Evolutionary conservation across 1,284 basidiomycete species (phyloP).

Genomic region (Coriolopsis trogii): DNA sequence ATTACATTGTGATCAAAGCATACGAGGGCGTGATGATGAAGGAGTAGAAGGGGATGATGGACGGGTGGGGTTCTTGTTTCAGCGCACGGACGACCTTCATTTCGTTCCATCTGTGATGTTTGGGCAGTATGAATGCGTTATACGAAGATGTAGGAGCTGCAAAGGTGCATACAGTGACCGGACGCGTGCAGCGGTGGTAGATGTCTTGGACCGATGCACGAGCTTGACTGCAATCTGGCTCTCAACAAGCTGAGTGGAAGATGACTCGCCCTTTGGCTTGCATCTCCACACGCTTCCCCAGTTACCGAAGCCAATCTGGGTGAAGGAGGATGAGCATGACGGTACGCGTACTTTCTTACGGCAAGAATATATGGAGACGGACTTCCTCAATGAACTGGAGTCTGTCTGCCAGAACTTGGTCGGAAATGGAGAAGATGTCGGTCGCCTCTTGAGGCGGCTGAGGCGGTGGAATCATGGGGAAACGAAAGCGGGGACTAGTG

Average conservation of each 20-base stretch:
- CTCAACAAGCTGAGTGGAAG: constrained; percentile 32
- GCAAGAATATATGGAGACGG: constrained; percentile 21
- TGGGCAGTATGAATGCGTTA: constrained; percentile 2
- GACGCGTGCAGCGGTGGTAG: constrained; percentile 85
- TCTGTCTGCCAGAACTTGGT: constrained; percentile 67
- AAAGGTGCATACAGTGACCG: constrained; percentile 66
- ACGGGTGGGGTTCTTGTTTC: constrained; percentile 83
- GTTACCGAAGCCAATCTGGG: constrained; percentile 82
- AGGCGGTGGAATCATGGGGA: constrained; percentile 29
- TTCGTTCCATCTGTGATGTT: constrained; percentile 77
- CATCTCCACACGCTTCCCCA: constrained; percentile 87
- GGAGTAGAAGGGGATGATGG: constrained; percentile 88
- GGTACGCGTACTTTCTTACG: not conserved
- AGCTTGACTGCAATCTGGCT: constrained; percentile 85
- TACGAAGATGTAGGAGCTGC: not conserved
- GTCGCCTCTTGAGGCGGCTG: constrained; percentile 38
- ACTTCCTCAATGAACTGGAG: constrained; percentile 80
- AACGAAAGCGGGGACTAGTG: constrained; percentile 18
- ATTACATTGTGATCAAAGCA: constrained; percentile 86
- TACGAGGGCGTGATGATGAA: constrained; percentile 92
- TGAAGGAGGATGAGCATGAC: not conserved
- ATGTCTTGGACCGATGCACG: constrained; percentile 78
- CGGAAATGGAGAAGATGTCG: constrained; percentile 58
- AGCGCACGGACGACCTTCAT: constrained; percentile 90
- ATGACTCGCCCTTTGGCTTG: constrained; percentile 54